Evolutionary conservation across 352 stramenopile genomes (phyloP).

Genomic region (Hyaloperonospora arabidopsidis): DNA sequence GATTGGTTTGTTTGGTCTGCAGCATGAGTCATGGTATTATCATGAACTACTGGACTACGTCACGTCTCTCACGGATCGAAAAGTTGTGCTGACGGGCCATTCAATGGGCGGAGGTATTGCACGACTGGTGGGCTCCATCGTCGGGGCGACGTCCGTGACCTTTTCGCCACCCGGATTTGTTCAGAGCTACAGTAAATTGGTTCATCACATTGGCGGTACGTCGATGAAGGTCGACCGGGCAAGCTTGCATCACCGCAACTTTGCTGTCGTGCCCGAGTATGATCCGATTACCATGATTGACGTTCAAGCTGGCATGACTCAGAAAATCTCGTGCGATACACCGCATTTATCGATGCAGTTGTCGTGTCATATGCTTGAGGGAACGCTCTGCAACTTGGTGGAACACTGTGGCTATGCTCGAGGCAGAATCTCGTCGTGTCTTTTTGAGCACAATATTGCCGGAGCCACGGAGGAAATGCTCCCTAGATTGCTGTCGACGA

Average conservation of each 20-base stretch:
- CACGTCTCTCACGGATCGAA: slow-evolving; percentile 63
- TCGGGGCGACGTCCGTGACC: slow-evolving; percentile 70
- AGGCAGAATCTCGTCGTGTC: slow-evolving; percentile 53
- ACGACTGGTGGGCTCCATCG: slow-evolving; percentile 70
- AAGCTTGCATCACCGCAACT: slow-evolving; percentile 74
- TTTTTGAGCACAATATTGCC: slow-evolving; percentile 72
- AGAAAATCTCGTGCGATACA: slow-evolving; percentile 86
- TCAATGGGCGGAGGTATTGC: slow-evolving; percentile 85
- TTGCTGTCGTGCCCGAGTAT: slow-evolving; percentile 85
- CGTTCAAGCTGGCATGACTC: slow-evolving; percentile 79
- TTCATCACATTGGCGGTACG: slow-evolving; percentile 71
- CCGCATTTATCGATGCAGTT: slow-evolving; percentile 83
- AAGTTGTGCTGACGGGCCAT: slow-evolving; percentile 83
- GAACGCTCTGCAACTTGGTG: slow-evolving; percentile 76
- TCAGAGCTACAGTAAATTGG: slow-evolving; percentile 86
- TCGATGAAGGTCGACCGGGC: slow-evolving; percentile 62
- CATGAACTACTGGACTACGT: slow-evolving; percentile 81
- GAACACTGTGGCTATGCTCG: slow-evolving; percentile 65
- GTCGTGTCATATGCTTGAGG: slow-evolving; percentile 89
- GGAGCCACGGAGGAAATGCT: slow-evolving; percentile 65
- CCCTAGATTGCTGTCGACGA: slow-evolving; percentile 23
- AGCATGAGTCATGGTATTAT: slow-evolving; percentile 85
- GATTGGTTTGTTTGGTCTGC: slow-evolving; percentile 79
- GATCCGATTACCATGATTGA: slow-evolving; percentile 87
- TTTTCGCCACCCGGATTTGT: slow-evolving; percentile 82